Conservation (phyloP, 805 yeast species). For the Wickerhamomyces bisporus region DNA sequence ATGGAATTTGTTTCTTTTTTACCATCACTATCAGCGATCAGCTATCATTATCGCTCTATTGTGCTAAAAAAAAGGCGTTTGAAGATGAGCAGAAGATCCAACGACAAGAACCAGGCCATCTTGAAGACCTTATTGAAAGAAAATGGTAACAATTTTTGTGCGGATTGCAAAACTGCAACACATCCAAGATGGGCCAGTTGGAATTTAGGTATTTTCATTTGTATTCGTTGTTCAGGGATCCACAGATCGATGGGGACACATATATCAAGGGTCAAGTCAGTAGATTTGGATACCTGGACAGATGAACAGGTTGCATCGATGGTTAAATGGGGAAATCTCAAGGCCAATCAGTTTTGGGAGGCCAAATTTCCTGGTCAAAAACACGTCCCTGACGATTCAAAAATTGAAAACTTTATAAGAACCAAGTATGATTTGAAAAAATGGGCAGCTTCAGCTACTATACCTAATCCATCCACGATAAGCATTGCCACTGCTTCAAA, state of each 20-base stretch:
- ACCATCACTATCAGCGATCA: too few relatives aligned
- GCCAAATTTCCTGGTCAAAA: conserved; percentile 56
- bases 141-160: conserved; percentile 73
- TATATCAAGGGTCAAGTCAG: conserved; percentile 86
- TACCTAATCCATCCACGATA: conserved; percentile 50
- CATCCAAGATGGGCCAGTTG: conserved; percentile 99
- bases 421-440: conserved; percentile 89
- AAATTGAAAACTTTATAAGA: conserved; percentile 83
- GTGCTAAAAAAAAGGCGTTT: too few relatives aligned
- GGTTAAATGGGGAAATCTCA: conserved; percentile 81
- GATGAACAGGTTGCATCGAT: conserved; percentile 82
- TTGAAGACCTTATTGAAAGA: conserved; percentile 73
- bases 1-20: too few relatives aligned
- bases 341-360: conserved; percentile 84
- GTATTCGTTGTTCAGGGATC: conserved; percentile 94
- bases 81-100: conserved; percentile 11
- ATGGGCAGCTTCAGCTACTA: conserved; percentile 59
- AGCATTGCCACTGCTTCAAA: conserved; percentile 4
- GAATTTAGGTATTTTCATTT: conserved; percentile 88
- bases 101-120: conserved; percentile 36
- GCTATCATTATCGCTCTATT: too few relatives aligned
- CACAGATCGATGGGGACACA: conserved; percentile 96
- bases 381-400: conserved; percentile 76
- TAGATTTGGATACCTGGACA: conserved; percentile 94
- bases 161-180: conserved; percentile 83